Evolutionary conservation across 768 basidiomycete species (phyloP).

Genomic region (Wakefieldia striispora): DNA sequence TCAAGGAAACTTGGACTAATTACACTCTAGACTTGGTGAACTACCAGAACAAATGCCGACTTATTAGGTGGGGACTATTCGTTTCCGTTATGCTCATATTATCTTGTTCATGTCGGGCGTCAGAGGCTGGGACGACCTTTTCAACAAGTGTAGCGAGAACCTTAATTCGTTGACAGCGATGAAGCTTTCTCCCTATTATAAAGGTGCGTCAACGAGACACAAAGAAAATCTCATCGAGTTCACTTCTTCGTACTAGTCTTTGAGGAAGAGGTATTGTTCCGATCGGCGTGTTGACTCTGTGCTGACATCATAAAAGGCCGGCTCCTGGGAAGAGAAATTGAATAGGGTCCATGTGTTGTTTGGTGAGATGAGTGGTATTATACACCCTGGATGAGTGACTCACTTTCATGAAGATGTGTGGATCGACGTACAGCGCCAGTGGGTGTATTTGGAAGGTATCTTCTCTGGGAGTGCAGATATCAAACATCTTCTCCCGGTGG

Average conservation of each 20-base stretch:
- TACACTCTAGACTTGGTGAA: constrained; percentile 96
- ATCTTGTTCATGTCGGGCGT: constrained; percentile 8
- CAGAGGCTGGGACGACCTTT: constrained; percentile 96
- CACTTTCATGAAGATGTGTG: constrained; percentile 69
- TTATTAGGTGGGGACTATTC: constrained; percentile 63
- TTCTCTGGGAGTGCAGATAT: constrained; percentile 99
- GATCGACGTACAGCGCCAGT: constrained; percentile 99
- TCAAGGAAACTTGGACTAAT: constrained; percentile 95
- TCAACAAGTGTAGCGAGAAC: constrained; percentile 97
- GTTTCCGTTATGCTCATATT: neutral
- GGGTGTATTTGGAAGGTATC: constrained; percentile 99
- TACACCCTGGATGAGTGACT: neutral
- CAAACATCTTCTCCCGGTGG: constrained; percentile 96
- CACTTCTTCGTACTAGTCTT: constrained; percentile 52
- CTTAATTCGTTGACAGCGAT: constrained; percentile 94
- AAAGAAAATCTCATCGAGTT: neutral
- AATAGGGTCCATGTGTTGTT: constrained; percentile 97
- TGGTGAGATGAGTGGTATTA: constrained; percentile 46
- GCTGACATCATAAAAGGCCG: constrained; percentile 47
- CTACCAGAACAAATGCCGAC: constrained; percentile 97
- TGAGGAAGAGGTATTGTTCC: constrained; percentile 69
- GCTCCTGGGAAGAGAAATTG: constrained; percentile 95
- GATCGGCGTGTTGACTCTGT: neutral
- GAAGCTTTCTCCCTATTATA: constrained; percentile 98
- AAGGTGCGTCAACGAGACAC: constrained; percentile 50